Evolutionary conservation across 2,329 filamentous ascomycete species (phyloP).

Genomic region (Sphaerulina vaccinii): DNA sequence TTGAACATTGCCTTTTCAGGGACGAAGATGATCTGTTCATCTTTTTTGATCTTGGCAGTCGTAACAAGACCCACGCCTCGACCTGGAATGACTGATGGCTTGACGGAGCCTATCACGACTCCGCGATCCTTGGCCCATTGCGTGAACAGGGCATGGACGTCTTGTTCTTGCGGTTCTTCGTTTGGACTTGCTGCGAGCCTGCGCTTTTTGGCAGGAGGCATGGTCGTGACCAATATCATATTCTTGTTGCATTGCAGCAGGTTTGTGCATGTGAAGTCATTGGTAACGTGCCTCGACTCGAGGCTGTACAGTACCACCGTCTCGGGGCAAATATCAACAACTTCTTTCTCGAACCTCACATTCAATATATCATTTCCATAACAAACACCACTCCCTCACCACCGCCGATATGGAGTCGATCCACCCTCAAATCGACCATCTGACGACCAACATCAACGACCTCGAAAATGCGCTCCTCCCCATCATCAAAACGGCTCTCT

Average conservation of each 20-base stretch:
- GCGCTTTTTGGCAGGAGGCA: constrained; percentile 15
- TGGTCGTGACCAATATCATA: not conserved
- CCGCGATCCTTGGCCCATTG: constrained; percentile 66
- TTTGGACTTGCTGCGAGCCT: not conserved
- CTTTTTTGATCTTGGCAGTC: constrained; percentile 60
- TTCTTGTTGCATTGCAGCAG: not conserved
- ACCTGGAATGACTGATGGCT: constrained; percentile 65
- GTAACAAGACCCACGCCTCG: constrained; percentile 78
- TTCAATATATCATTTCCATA: constrained; percentile 6
- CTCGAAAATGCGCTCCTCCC: constrained; percentile 73
- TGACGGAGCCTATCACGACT: constrained; percentile 66
- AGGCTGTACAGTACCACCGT: constrained; percentile 7
- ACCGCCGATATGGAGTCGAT: constrained; percentile 55
- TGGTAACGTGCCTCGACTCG: constrained; percentile 13
- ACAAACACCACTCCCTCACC: not conserved
- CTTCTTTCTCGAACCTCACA: not conserved
- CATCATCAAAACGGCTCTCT: constrained; percentile 64
- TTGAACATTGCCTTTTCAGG: constrained; percentile 65
- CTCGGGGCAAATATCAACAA: not conserved
- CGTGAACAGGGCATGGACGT: constrained; percentile 57
- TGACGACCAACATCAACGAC: constrained; percentile 70
- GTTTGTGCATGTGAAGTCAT: not conserved
- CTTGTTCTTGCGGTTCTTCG: constrained; percentile 7
- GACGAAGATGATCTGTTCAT: constrained; percentile 63
- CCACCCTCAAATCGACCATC: constrained; percentile 66